A percentile compares a stretch with the other conserved stretches of the same genome.
Evolutionary conservation across 1,139 yeast genomes (phyloP).

Genomic region (Sugiyamaella novakii): DNA sequence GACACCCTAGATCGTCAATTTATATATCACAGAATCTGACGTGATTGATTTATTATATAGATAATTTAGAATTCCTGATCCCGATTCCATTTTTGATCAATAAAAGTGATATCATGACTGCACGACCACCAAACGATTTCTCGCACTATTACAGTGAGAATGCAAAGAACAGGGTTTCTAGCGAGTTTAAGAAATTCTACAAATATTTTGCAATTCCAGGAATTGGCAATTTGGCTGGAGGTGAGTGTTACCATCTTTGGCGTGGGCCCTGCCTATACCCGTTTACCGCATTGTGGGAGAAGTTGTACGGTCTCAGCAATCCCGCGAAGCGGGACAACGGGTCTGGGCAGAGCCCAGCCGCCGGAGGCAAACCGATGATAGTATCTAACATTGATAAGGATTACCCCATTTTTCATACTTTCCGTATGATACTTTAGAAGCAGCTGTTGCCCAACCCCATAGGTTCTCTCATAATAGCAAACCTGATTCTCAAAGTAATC

Average conservation of each 20-base stretch:
- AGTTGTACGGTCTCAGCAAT: too few relatives aligned
- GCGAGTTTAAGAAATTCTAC: conserved; percentile 76
- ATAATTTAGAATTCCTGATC: too few relatives aligned
- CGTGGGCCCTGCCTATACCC: not conserved
- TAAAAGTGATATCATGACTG: conserved; percentile 8
- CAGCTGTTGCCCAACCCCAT: conserved; percentile 62
- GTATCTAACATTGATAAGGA: conserved; percentile 50
- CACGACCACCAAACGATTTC: conserved; percentile 51
- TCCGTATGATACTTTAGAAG: conserved; percentile 66
- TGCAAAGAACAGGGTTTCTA: conserved; percentile 65
- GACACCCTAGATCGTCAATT: too few relatives aligned
- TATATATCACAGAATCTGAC: not conserved
- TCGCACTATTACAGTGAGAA: conserved; percentile 69
- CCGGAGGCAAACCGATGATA: conserved; percentile 11
- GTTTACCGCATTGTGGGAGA: not conserved
- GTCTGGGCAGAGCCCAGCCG: conserved; percentile 10
- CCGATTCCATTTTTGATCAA: too few relatives aligned
- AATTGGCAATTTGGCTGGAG: conserved; percentile 71
- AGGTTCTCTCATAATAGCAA: conserved; percentile 56
- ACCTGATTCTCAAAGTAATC: conserved; percentile 8
- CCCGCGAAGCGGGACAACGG: not conserved
- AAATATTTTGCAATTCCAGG: conserved; percentile 69
- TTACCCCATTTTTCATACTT: conserved; percentile 76
- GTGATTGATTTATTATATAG: not conserved
- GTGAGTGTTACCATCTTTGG: conserved; percentile 16